A percentile compares a stretch with the other conserved stretches of the same genome.
These are phyloP conservation scores for Silene conica DNA, from an alignment of 148 eudicot genomes.

Conservation along the genomic window DNA sequence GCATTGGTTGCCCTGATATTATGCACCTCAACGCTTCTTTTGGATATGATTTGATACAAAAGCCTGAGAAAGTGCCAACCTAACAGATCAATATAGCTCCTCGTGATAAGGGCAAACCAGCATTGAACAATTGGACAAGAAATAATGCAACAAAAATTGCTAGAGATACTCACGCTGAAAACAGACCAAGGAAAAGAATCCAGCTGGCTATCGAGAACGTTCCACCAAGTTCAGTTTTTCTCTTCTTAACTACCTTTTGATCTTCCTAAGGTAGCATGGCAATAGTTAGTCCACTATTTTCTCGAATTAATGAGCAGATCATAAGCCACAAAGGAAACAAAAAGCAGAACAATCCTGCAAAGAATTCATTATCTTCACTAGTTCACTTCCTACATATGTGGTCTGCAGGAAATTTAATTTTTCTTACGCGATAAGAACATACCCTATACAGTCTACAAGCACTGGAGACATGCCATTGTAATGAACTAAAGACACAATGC, in stretches of 20 bases:
- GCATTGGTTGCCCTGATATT: slow-evolving; percentile 76
- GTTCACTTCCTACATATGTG: not conserved
- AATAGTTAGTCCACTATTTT: slow-evolving; percentile 1
- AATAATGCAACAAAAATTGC: not conserved
- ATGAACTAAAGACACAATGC: not conserved
- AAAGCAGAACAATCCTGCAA: not conserved
- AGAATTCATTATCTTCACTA: not conserved
- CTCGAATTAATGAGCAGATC: not conserved
- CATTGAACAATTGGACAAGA: not conserved
- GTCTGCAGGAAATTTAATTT: not conserved
- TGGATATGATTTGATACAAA: slow-evolving; percentile 71
- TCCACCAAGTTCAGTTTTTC: slow-evolving; percentile 98
- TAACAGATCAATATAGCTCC: slow-evolving; percentile 5
- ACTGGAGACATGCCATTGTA: not conserved
- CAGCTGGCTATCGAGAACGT: slow-evolving; percentile 86
- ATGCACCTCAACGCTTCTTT: slow-evolving; percentile 80
- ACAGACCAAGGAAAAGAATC: slow-evolving; percentile 87
- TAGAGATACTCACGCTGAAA: slow-evolving; percentile 71
- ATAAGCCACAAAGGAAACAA: not conserved
- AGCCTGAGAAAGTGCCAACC: slow-evolving; percentile 45
- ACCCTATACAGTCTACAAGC: not conserved
- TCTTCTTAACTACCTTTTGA: slow-evolving; percentile 73
- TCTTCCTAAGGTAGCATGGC: slow-evolving; percentile 48
- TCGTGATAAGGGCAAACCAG: slow-evolving; percentile 2
- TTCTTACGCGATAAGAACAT: not conserved